phyloP scores from a whole-genome alignment of 805 yeast species.

The Hanseniaspora lindneri region DNA sequence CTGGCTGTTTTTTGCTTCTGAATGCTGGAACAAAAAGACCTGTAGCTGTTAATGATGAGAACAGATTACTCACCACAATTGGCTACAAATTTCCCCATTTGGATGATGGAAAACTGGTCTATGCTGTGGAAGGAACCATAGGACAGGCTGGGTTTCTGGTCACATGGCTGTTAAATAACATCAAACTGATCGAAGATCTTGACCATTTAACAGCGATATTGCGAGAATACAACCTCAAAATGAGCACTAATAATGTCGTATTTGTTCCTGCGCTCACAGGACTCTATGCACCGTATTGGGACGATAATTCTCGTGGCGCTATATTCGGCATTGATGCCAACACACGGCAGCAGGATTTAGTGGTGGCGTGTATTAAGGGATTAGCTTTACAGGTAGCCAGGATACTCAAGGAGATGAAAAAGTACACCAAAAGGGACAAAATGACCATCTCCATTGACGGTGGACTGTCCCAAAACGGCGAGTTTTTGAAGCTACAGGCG shows the following conservation, averaged over 20 bases:
- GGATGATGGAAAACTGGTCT: constrained; percentile 43
- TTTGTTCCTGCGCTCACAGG: constrained; percentile 94
- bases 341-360: constrained; percentile 83
- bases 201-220: constrained; percentile 83
- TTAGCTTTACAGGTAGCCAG: constrained; percentile 90
- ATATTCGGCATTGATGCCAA: constrained; percentile 87
- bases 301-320: constrained; percentile 81
- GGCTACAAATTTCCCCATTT: constrained; percentile 80
- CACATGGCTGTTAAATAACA: constrained; percentile 87
- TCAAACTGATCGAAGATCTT: constrained; percentile 73
- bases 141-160: constrained; percentile 93
- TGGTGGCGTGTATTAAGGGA: constrained; percentile 90
- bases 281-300: constrained; percentile 93
- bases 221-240: constrained; percentile 73
- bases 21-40: constrained; percentile 71
- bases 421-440: constrained; percentile 42
- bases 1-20: constrained; percentile 83
- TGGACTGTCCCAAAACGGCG: constrained; percentile 85
- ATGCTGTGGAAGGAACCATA: constrained; percentile 88
- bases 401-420: constrained; percentile 85
- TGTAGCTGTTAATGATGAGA: constrained; percentile 20
- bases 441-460: constrained; percentile 67
- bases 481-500: constrained; percentile 87
- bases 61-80: constrained; percentile 80
- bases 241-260: constrained; percentile 76